A percentile compares a stretch with the other conserved stretches of the same genome.
Conservation (phyloP, 495 filamentous ascomycete genomes). For the Viridothelium virens region DNA sequence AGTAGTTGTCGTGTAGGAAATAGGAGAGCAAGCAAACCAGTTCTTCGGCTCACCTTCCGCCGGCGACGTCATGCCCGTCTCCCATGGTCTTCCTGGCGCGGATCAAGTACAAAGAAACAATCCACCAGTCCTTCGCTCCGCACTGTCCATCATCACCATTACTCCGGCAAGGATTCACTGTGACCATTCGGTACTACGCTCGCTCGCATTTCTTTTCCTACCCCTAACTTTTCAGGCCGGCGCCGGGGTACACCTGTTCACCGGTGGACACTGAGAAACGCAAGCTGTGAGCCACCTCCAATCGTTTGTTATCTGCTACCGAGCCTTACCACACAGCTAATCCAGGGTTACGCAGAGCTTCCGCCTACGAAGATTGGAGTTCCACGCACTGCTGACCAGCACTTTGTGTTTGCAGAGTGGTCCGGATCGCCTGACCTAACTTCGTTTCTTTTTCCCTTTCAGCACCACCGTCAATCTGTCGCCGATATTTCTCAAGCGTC, state of each 20-base stretch:
- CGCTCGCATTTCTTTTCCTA: background rate
- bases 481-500: slow-evolving; percentile 68
- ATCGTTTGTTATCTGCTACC: too few species aligned
- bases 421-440: background rate
- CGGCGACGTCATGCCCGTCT: background rate
- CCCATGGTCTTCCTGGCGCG: background rate
- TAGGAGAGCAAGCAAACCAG: too few species aligned
- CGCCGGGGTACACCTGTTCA: background rate
- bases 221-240: background rate
- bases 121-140: background rate
- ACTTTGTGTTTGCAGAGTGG: background rate
- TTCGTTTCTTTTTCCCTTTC: background rate
- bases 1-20: too few species aligned
- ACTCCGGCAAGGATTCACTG: background rate
- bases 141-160: slow-evolving; percentile 1
- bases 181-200: background rate
- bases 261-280: background rate
- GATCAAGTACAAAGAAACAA: background rate
- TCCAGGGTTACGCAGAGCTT: too few species aligned
- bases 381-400: background rate
- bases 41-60: background rate
- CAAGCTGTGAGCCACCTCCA: background rate
- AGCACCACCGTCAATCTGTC: slow-evolving; percentile 69
- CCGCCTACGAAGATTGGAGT: too few species aligned
- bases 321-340: too few species aligned